These are phyloP conservation scores for Penicillium sp. DNA, from an alignment of 2,329 filamentous ascomycete species.

Conservation along the genomic window DNA sequence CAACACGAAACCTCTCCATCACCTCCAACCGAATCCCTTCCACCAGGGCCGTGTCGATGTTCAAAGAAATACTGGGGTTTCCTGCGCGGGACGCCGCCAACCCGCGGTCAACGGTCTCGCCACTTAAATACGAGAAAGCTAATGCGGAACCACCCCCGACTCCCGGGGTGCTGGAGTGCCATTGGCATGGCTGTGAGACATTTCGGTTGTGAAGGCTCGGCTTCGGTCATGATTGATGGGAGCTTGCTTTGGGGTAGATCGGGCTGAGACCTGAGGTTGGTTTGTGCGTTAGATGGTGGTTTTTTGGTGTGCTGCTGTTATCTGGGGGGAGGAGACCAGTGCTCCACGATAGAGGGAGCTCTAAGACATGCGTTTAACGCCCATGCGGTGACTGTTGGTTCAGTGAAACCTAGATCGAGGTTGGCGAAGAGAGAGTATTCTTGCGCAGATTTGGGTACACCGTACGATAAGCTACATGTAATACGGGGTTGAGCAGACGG, in stretches of 20 bases:
- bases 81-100: neutral
- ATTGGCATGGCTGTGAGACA: conserved; percentile 20
- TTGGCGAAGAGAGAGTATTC: no score
- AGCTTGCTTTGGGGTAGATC: neutral
- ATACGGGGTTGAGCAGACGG: no score
- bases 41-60: neutral
- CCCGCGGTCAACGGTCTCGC: neutral
- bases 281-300: neutral
- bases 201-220: neutral
- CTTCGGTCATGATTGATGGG: neutral
- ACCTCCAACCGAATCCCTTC: neutral
- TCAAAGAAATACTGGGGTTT: neutral
- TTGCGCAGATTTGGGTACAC: no score
- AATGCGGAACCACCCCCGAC: neutral
- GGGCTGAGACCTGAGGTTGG: neutral
- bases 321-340: no score
- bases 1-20: neutral
- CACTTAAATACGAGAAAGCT: conserved; percentile 14
- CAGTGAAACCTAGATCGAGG: no score
- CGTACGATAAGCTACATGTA: no score
- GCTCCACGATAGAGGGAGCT: no score
- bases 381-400: no score
- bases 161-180: neutral
- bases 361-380: no score
- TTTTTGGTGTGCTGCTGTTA: neutral